Evolutionary conservation across 768 basidiomycete species (phyloP), one percentile per base, ranked within the genome.

Genomic region (Glaciozyma martinii): DNA sequence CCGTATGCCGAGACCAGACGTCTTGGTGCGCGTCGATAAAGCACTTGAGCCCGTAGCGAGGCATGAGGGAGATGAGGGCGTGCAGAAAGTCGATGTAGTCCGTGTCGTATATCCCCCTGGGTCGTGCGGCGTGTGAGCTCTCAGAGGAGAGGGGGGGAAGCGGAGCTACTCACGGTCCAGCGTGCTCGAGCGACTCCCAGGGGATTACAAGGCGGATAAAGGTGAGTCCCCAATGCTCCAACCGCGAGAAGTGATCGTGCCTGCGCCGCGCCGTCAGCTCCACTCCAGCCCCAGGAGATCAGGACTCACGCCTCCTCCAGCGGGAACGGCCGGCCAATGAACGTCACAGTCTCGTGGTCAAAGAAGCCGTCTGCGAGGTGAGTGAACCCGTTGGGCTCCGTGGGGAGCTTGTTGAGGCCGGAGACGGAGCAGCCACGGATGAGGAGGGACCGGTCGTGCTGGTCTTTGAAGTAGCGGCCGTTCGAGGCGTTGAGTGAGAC

Each of bases 161-260:
- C 46, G 43, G 5, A 44, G 62, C 16, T 12, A 85, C 90, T 70
- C 78, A 93, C 92, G 85, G 88, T 71, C 90, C 94, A 65, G 82
- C 84, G 74, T 98, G 95, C 74, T 97, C 94, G 21, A 98, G 81
- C 0, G 94, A 90, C 75, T 99, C 94, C 94, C 94, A 99, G 1
- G 94, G 93, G 6, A 98, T 84, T 32, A 93, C 84, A 72, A 99
- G 90, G 19, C 70, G 66, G 50, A 71, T 33, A 47, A 68, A 68
- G 27, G 70, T 68, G 33, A 71, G 46, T 15, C 70, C 70, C 66
- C 66, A 68, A 1, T 62, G 55, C 9, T 50, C 50, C 6, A 74
- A 67, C 18, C 73, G 57, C 0, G 68, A 19, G 37, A 71, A 60
- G 46, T 68, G 69, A 16, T 60, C 63, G 60, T 67, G 32, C 15